These are phyloP conservation scores for Penicillium macrosclerotiorum DNA, from an alignment of 495 filamentous ascomycete genomes.

Conservation along the genomic window DNA sequence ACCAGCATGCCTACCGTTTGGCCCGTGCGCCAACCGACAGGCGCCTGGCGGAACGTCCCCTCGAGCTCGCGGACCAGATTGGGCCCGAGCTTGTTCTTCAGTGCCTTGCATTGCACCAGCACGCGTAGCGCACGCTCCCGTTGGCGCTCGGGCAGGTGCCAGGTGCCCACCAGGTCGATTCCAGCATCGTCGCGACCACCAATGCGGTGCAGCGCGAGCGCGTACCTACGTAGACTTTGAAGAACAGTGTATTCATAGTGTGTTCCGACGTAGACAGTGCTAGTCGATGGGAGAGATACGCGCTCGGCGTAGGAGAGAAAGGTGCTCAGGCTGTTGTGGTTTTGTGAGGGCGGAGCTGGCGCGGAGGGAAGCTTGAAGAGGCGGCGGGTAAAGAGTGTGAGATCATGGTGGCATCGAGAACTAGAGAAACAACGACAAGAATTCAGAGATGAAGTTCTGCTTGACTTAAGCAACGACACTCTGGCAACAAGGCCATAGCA, in stretches of 20 bases:
- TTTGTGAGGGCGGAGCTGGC: slow-evolving; percentile 44
- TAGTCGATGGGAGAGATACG: slow-evolving; percentile 31
- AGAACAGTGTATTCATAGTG: slow-evolving; percentile 74
- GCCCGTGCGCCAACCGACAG: slow-evolving; percentile 60
- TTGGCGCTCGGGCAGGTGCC: slow-evolving; percentile 57
- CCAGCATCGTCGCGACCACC: slow-evolving; percentile 76
- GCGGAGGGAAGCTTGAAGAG: slow-evolving; percentile 37
- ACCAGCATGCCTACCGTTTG: slow-evolving; percentile 65
- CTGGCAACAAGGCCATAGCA: slow-evolving; percentile 17
- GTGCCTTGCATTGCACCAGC: slow-evolving; percentile 80
- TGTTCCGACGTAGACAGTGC: slow-evolving; percentile 46
- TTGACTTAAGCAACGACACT: not conserved
- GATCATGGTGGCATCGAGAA: slow-evolving; percentile 9
- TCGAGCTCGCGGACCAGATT: slow-evolving; percentile 79
- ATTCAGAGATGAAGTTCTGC: not conserved
- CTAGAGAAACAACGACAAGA: slow-evolving; percentile 15
- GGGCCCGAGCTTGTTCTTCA: slow-evolving; percentile 56
- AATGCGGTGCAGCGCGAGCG: slow-evolving; percentile 66
- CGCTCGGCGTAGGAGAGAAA: slow-evolving; percentile 71
- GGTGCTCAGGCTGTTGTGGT: slow-evolving; percentile 65
- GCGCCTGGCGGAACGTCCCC: slow-evolving; percentile 70
- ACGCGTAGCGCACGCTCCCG: slow-evolving; percentile 53
- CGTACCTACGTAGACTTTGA: slow-evolving; percentile 55
- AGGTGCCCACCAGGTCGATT: slow-evolving; percentile 81
- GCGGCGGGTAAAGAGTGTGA: slow-evolving; percentile 40